Conservation (phyloP, 805 yeast genomes). For the Candida sphagnicola region DNA sequence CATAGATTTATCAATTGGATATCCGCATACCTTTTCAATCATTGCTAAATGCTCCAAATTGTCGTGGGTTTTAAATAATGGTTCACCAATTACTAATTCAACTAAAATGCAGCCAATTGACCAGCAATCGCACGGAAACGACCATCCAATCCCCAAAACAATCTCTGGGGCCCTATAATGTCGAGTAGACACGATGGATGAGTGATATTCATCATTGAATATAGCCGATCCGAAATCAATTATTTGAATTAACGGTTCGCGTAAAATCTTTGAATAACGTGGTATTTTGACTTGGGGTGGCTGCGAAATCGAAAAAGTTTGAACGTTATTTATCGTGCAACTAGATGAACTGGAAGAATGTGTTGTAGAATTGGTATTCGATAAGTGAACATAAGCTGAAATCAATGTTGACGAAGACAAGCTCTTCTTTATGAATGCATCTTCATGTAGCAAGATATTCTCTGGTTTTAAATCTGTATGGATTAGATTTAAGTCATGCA, state of each 20-base stretch:
- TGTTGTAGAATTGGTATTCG: slow-evolving; percentile 3
- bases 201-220: slow-evolving; percentile 90
- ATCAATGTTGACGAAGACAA: slow-evolving; percentile 30
- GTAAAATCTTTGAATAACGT: slow-evolving; percentile 46
- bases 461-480: slow-evolving; percentile 98
- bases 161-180: slow-evolving; percentile 98
- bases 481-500: slow-evolving; percentile 85
- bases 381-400: slow-evolving; percentile 26
- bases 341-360: neutral
- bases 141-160: slow-evolving; percentile 93
- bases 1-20: slow-evolving; percentile 43
- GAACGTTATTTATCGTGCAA: slow-evolving; percentile 5
- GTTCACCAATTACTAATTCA: slow-evolving; percentile 91
- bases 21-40: slow-evolving; percentile 79
- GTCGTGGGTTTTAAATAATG: slow-evolving; percentile 91
- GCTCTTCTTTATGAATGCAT: slow-evolving; percentile 38
- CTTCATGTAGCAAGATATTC: slow-evolving; percentile 70
- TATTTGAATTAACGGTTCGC: slow-evolving; percentile 77
- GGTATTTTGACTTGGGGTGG: slow-evolving; percentile 17
- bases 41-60: slow-evolving; percentile 91
- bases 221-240: slow-evolving; percentile 98
- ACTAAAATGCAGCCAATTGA: slow-evolving; percentile 90
- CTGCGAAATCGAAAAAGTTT: slow-evolving; percentile 2
- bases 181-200: slow-evolving; percentile 86
- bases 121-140: slow-evolving; percentile 96